A percentile compares a stretch with the other conserved stretches of the same genome.
These are phyloP conservation scores for Cyanodermella asteris DNA, from an alignment of 2,329 filamentous ascomycete genomes.

Conservation along the genomic window DNA sequence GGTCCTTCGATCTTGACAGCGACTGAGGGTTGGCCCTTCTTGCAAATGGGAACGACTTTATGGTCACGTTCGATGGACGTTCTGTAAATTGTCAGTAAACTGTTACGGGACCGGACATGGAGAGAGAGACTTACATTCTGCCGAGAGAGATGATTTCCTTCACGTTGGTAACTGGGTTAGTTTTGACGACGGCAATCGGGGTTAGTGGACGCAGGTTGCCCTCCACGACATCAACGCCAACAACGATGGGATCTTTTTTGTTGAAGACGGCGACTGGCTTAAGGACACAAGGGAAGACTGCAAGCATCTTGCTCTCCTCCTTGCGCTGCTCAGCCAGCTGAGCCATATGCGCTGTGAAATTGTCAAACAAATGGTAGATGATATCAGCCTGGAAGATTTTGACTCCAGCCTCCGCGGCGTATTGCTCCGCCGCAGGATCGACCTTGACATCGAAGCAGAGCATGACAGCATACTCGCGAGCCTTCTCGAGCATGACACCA, in stretches of 20 bases:
- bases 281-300: slow-evolving; percentile 91
- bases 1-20: slow-evolving; percentile 92
- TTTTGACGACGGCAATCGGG: slow-evolving; percentile 70
- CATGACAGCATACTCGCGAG: slow-evolving; percentile 93
- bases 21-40: slow-evolving; percentile 91
- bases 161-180: slow-evolving; percentile 51
- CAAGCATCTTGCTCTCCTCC: slow-evolving; percentile 84
- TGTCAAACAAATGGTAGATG: slow-evolving; percentile 95
- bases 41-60: slow-evolving; percentile 79
- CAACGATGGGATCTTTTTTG: slow-evolving; percentile 86
- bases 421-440: slow-evolving; percentile 79
- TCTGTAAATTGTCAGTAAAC: slow-evolving; percentile 22
- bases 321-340: slow-evolving; percentile 75
- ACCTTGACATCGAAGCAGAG: slow-evolving; percentile 99
- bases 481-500: slow-evolving; percentile 89
- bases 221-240: slow-evolving; percentile 89
- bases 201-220: slow-evolving; percentile 72
- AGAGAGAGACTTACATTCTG: slow-evolving; percentile 54
- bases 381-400: slow-evolving; percentile 98
- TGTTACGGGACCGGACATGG: too few species aligned
- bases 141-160: slow-evolving; percentile 75
- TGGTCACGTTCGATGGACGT: slow-evolving; percentile 93
- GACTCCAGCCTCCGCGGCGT: slow-evolving; percentile 83
- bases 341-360: slow-evolving; percentile 88
- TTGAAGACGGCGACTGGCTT: slow-evolving; percentile 87